Evolutionary conservation across 495 filamentous ascomycete species (phyloP), one percentile per base, ranked within the genome.

Genomic region (Aspergillus leporis): DNA sequence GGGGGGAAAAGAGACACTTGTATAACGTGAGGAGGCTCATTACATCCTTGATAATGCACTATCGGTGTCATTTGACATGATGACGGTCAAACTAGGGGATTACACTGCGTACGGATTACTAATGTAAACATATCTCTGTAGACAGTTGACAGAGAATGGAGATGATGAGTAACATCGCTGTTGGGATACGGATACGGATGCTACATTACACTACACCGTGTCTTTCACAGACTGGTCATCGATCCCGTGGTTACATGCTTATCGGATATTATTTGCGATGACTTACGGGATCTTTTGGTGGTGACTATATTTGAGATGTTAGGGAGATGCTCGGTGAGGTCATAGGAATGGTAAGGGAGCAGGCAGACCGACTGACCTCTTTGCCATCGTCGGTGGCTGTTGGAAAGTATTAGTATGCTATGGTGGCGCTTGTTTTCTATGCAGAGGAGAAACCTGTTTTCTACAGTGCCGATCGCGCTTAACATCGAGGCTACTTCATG

Each of bases 191-290:
- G 25, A 28, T 28, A 28, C 25, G 25, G 25, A 28, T 28, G 25
- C 25, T 16, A 41, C 38, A 16, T 14, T 41, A 16, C 38, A 12
- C 34, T 14, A 14, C 34, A 36, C 34, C 13, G 9, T 14, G 34
- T 10, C 2, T 36, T 36, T 14, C 13, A 14, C 34, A 12, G 9
- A 10, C 9, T 36, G 9, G 38, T 41, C 38, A 41, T 41, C 14
- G 16, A 16, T 18, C 38, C 38, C 38, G 38, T 14, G 14, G 38
- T 41, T 28, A 14, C 38, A 41, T n/a, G 38, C 38, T 41, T 16
- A 41, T n/a, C 14, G 38, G 38, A 41, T 41, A 41, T 41, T 41
- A 41, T 41, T 41, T 41, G 38, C 14, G 38, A n/a, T 41, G 38
- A 6, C 3, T 28, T 28, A 28, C 16, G 38, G 38, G 16, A 41